These are phyloP conservation scores for Buddleja alternifolia DNA, from an alignment of 257 asterid genomes.

Conservation along the genomic window DNA sequence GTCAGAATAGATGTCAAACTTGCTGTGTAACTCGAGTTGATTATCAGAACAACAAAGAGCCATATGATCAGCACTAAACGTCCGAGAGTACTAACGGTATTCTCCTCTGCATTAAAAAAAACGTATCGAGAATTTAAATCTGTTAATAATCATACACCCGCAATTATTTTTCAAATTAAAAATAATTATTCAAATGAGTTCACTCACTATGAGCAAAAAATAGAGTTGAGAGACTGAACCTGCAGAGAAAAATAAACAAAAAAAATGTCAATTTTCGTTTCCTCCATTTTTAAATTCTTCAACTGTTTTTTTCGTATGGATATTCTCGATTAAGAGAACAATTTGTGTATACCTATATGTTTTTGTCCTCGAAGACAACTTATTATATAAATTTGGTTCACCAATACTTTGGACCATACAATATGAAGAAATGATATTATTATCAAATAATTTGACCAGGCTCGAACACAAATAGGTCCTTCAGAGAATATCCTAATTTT, in stretches of 20 bases:
- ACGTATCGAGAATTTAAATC: constrained; percentile 18
- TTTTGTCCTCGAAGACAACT: neutral
- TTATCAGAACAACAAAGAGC: constrained; percentile 69
- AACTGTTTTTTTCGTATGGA: neutral
- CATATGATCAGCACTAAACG: constrained; percentile 63
- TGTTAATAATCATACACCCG: neutral
- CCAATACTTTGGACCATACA: neutral
- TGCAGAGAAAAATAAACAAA: constrained; percentile 26
- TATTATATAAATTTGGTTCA: too few relatives aligned
- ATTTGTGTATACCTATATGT: too few relatives aligned
- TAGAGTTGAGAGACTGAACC: constrained; percentile 70
- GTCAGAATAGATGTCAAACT: constrained; percentile 70
- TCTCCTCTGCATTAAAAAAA: constrained; percentile 48
- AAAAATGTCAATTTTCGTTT: constrained; percentile 8
- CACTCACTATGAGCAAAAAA: constrained; percentile 63
- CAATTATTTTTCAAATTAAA: neutral
- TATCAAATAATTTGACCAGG: too few relatives aligned
- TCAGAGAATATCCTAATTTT: too few relatives aligned
- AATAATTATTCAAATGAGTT: neutral
- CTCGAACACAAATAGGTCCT: too few relatives aligned
- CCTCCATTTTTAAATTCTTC: neutral
- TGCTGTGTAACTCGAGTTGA: constrained; percentile 70
- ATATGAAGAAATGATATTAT: too few relatives aligned
- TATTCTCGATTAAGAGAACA: neutral
- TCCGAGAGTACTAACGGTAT: constrained; percentile 55